A percentile compares a stretch with the other conserved stretches of the same genome.
Conservation (phyloP, 495 filamentous ascomycete species). For the Bathelium albidoporum region DNA sequence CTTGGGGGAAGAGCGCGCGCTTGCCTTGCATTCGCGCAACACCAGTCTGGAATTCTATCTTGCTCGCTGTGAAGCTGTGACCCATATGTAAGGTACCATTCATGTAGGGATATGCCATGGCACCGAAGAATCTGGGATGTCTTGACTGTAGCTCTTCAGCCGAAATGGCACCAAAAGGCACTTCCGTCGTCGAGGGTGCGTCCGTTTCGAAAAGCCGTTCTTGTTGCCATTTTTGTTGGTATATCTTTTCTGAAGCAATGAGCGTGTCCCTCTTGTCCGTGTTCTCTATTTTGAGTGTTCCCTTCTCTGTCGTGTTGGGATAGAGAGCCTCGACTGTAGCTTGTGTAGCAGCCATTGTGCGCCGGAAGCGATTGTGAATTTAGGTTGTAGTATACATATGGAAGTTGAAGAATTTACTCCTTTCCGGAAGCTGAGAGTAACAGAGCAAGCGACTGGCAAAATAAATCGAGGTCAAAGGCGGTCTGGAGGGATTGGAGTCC, state of each 20-base stretch:
- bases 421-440: no score
- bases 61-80: conserved; percentile 79
- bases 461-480: background rate
- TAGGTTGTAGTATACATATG: background rate
- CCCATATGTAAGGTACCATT: conserved; percentile 90
- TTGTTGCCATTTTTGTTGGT: conserved; percentile 76
- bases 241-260: conserved; percentile 82
- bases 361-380: background rate
- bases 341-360: conserved; percentile 42
- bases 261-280: conserved; percentile 90
- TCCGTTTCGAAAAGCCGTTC: conserved; percentile 70
- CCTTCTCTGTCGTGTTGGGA: conserved; percentile 50
- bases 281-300: conserved; percentile 69
- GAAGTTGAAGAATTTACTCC: no score
- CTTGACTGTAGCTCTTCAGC: conserved; percentile 64
- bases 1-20: conserved; percentile 74
- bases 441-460: no score
- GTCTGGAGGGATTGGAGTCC: no score
- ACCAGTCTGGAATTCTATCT: conserved; percentile 82
- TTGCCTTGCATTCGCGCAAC: conserved; percentile 84
- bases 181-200: conserved; percentile 65
- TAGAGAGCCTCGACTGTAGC: conserved; percentile 48
- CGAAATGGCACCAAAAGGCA: conserved; percentile 59
- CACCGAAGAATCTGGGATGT: conserved; percentile 85
- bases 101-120: conserved; percentile 87